Evolutionary conservation across 306 rosid species (phyloP).

Genomic region (Cucumis melo): DNA sequence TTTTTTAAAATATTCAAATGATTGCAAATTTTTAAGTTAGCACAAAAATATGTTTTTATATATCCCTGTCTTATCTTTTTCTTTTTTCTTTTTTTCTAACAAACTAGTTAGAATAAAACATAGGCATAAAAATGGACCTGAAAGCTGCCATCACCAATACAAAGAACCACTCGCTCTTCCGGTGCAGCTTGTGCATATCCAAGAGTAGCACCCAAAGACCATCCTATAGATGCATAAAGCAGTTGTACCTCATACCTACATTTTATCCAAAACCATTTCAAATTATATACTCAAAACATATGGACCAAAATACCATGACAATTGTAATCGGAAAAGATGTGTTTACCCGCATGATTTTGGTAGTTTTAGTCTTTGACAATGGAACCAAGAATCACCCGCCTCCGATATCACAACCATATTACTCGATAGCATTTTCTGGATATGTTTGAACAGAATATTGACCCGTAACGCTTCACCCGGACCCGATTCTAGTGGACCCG

Average conservation of each 20-base stretch:
- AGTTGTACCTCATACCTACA: background rate
- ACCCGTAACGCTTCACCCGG: constrained; percentile 68
- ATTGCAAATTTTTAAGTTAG: too few relatives aligned
- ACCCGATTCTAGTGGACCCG: constrained; percentile 28
- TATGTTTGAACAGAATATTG: constrained; percentile 58
- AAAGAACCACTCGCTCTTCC: background rate
- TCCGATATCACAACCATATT: constrained; percentile 72
- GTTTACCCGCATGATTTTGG: constrained; percentile 44
- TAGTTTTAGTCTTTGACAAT: constrained; percentile 76
- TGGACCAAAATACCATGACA: too few relatives aligned
- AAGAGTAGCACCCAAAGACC: background rate
- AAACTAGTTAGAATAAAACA: too few relatives aligned
- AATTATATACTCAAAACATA: too few relatives aligned
- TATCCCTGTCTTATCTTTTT: too few relatives aligned
- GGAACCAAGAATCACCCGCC: constrained; percentile 91
- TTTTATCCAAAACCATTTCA: background rate
- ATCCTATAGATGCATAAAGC: background rate
- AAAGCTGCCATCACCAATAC: background rate
- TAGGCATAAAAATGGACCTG: background rate
- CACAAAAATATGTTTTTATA: too few relatives aligned
- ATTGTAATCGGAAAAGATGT: too few relatives aligned
- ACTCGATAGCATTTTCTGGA: constrained; percentile 55
- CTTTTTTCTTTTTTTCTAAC: too few relatives aligned
- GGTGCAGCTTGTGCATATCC: background rate
- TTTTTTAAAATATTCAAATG: too few relatives aligned